These are phyloP conservation scores for Penicillium sp. DNA, from an alignment of 2,329 filamentous ascomycete species.

Conservation along the genomic window DNA sequence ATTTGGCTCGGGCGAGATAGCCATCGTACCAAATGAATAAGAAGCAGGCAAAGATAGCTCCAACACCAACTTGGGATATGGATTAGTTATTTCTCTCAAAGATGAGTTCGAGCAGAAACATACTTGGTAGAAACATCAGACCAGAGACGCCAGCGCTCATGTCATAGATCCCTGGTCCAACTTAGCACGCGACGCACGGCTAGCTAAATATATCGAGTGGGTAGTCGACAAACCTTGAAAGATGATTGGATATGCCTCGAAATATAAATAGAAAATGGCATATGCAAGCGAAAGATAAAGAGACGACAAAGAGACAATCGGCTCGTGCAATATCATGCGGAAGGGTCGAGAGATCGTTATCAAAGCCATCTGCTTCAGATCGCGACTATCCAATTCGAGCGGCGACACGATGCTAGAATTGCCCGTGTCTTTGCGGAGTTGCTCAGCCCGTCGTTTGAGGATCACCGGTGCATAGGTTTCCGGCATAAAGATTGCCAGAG, in stretches of 20 bases:
- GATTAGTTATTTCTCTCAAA: background rate
- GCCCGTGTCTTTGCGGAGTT: conserved; percentile 54
- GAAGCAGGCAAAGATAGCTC: conserved; percentile 54
- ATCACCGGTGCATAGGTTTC: conserved; percentile 59
- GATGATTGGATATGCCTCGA: conserved; percentile 66
- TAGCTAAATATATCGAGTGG: conserved; percentile 33
- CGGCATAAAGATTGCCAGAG: conserved; percentile 55
- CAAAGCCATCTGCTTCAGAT: conserved; percentile 41
- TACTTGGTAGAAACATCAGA: conserved; percentile 34
- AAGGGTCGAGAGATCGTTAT: conserved; percentile 65
- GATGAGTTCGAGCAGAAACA: conserved; percentile 6
- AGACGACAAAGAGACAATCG: conserved; percentile 65
- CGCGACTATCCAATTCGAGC: conserved; percentile 57
- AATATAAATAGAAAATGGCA: conserved; percentile 64
- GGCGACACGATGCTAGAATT: conserved; percentile 52
- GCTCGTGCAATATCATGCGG: conserved; percentile 65
- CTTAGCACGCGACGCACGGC: conserved; percentile 41
- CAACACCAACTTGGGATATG: conserved; percentile 48
- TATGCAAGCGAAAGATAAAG: conserved; percentile 67
- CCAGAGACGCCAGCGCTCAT: conserved; percentile 34
- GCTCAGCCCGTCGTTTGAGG: conserved; percentile 52
- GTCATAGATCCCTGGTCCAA: conserved; percentile 27
- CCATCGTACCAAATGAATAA: conserved; percentile 63
- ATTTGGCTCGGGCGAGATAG: conserved; percentile 51
- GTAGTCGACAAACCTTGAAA: conserved; percentile 45